Percentiles rank a stretch among this genome's conserved stretches.
These are phyloP conservation scores for Tetratostichococcus sp. DNA, from an alignment of 139 green algal genomes.

Conservation along the genomic window DNA sequence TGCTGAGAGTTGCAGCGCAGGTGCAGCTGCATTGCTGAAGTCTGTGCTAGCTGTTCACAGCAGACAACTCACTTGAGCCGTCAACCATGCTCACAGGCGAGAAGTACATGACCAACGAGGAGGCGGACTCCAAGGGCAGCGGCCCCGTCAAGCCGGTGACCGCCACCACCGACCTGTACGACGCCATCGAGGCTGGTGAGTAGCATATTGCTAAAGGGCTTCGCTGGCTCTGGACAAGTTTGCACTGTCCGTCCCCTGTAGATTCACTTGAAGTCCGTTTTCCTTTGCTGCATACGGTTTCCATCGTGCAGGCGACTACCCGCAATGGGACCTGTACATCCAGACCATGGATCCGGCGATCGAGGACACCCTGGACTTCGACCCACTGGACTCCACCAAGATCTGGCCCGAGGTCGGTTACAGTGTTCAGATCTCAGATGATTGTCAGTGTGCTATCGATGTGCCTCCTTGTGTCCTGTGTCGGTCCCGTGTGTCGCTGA, in stretches of 20 bases:
- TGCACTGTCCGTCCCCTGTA: too few relatives aligned
- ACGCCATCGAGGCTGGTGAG: constrained; percentile 32
- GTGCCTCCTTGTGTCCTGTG: background rate
- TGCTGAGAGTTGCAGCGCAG: too few relatives aligned
- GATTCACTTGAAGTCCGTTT: too few relatives aligned
- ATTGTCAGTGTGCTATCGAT: background rate
- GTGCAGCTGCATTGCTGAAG: too few relatives aligned
- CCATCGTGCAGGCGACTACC: constrained; percentile 11
- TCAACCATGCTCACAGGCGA: constrained; percentile 20
- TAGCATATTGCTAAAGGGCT: background rate
- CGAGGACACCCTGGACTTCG: constrained; percentile 43
- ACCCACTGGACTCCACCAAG: constrained; percentile 59
- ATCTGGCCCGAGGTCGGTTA: constrained; percentile 41
- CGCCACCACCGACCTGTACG: constrained; percentile 50
- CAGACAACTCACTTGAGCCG: too few relatives aligned
- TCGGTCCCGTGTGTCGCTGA: too few relatives aligned
- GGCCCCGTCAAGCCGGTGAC: constrained; percentile 38
- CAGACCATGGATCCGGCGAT: constrained; percentile 50
- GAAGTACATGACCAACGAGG: constrained; percentile 46
- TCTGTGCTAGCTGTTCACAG: too few relatives aligned
- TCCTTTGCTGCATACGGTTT: too few relatives aligned
- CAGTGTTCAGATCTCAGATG: background rate
- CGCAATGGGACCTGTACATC: constrained; percentile 51
- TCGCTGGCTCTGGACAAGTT: too few relatives aligned
- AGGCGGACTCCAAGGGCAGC: constrained; percentile 38